Evolutionary conservation across 768 basidiomycete species (phyloP).

Genomic region (Boletus reticuloceps): DNA sequence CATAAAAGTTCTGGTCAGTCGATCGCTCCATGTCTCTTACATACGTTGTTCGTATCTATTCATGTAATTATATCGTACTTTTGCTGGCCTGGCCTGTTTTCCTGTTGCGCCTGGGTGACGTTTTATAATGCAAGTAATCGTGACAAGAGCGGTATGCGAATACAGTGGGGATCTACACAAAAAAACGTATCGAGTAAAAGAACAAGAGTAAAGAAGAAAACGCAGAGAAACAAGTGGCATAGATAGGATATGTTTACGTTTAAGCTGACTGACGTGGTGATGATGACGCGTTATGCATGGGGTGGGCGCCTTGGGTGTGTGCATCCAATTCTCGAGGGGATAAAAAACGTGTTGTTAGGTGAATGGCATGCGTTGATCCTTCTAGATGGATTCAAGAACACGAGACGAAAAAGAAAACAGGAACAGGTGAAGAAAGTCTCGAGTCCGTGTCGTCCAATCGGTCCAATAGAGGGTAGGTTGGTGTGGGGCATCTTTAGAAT

Average conservation of each 20-base stretch:
- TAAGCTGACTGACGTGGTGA: no score
- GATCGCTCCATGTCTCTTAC: conserved; percentile 7
- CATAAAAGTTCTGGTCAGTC: neutral
- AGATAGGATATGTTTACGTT: neutral
- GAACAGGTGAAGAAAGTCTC: neutral
- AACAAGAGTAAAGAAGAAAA: neutral
- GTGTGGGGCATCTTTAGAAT: no score
- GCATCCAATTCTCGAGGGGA: neutral
- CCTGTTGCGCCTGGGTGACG: no score
- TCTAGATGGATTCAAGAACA: conserved; percentile 17
- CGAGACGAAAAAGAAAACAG: neutral
- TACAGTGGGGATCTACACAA: conserved; percentile 13
- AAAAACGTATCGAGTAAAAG: no score
- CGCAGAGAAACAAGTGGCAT: neutral
- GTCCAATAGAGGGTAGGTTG: no score
- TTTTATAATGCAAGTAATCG: neutral
- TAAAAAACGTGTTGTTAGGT: neutral
- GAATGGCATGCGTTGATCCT: conserved; percentile 1
- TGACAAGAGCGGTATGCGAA: conserved; percentile 7
- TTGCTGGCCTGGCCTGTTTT: no score
- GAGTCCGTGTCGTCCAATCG: no score
- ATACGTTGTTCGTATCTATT: conserved; percentile 18
- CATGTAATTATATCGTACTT: conserved; percentile 23
- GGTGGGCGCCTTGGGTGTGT: no score
- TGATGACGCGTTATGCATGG: no score